Base-by-base conservation (phyloP, 2,329 filamentous ascomycete genomes). In the Epicoccum nigrum region DNA sequence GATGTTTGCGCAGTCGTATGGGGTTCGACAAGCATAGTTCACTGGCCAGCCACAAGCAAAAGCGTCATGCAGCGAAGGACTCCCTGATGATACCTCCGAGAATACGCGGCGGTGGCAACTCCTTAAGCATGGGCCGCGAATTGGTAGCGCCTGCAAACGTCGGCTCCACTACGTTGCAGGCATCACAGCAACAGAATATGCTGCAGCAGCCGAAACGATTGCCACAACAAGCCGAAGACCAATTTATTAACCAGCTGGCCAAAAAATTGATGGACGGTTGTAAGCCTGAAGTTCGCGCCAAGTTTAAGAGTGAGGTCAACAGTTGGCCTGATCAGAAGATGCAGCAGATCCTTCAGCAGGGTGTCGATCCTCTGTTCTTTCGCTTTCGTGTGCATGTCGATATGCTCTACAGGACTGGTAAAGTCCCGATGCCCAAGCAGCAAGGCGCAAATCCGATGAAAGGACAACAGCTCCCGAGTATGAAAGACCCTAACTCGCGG, bases 361-460 rank as follows among this genome's bases (percentile, higher is more conserved):
- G 76, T 16, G 71, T 81, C 34, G 78, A 83, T 41, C 80, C 81
- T 0, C 60, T 84, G 32, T 73, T 75, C 32, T 78, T 78, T 44
- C 78, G 78, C 51, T 81, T 83, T 60, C 79, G 78, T 33, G 74
- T 75, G 30, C 76, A 81, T 45, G 79, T 79, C 3, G 68, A 79
- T 37, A 49, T 56, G 52, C 51, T 72, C 32, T 52, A 67, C 21
- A 60, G 58, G 32, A 59, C 49, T 19, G 65, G 65, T 9, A 63
- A 59, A 17, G 46, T 68, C 28, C 21, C 21, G 17, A 59, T 55
- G 35, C 42, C 37, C 30, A 49, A 57, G 16, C 15, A 54, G 21
- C 45, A 38, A 33, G 56, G 47, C 19, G 43, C 33, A 16, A 59
- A 56, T 20, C 62, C 62, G 34, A 61, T 60, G 35, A 57, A 47